Evolutionary conservation across 2,329 filamentous ascomycete genomes (phyloP).

Genomic region (Geoglossum cookeanum): DNA sequence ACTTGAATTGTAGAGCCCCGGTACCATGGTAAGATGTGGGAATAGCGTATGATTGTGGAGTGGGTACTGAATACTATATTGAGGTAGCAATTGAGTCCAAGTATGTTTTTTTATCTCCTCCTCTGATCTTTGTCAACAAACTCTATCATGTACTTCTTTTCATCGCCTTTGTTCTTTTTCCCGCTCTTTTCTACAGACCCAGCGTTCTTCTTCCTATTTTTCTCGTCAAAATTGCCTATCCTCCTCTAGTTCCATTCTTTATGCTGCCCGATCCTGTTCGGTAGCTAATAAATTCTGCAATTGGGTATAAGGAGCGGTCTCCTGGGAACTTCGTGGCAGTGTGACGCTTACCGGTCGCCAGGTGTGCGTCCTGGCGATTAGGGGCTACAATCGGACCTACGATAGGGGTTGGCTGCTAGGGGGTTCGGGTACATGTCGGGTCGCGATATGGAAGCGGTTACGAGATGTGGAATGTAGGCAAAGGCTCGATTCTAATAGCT

Average conservation of each 20-base stretch:
- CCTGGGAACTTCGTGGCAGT: too few species aligned
- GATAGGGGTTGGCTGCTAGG: too few species aligned
- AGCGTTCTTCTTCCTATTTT: background rate
- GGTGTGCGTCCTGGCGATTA: too few species aligned
- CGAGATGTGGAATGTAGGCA: too few species aligned
- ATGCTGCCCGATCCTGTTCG: background rate
- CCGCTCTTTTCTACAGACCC: background rate
- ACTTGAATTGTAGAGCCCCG: background rate
- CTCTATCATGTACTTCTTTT: background rate
- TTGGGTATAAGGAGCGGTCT: too few species aligned
- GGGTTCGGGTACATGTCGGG: too few species aligned
- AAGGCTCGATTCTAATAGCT: too few species aligned
- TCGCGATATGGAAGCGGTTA: too few species aligned
- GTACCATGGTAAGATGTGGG: background rate
- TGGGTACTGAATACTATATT: background rate
- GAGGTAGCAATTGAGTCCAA: background rate
- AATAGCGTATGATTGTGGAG: background rate
- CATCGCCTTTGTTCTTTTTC: background rate
- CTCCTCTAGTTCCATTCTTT: background rate
- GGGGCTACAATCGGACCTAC: too few species aligned
- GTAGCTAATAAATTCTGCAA: background rate
- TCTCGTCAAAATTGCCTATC: background rate
- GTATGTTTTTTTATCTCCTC: background rate
- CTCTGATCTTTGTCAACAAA: background rate
- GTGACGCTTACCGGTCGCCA: too few species aligned